Evolutionary conservation across 257 asterid species (phyloP).

Genomic region (Nicotiana noctiflora): DNA sequence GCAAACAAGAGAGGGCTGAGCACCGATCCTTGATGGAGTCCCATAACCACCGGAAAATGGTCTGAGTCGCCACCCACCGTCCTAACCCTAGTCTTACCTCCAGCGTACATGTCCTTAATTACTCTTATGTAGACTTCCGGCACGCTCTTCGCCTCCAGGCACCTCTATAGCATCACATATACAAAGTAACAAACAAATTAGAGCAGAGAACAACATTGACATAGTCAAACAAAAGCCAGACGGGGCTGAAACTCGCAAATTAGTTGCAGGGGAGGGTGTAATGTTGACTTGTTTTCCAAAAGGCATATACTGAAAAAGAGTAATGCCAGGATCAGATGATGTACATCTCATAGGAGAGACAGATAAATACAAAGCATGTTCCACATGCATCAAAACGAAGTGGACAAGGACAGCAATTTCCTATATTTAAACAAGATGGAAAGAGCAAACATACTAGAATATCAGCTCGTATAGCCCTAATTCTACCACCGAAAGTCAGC

Average conservation of each 20-base stretch:
- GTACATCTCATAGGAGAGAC: background rate
- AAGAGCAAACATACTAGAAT: background rate
- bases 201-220: background rate
- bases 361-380: background rate
- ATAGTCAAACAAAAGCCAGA: background rate
- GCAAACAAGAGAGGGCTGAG: too few relatives aligned
- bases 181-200: background rate
- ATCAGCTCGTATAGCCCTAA: background rate
- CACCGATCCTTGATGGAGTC: too few relatives aligned
- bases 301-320: background rate
- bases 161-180: too few relatives aligned
- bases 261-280: background rate
- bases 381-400: background rate
- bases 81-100: too few relatives aligned
- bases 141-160: too few relatives aligned
- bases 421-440: constrained; percentile 2
- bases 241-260: background rate
- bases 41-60: too few relatives aligned
- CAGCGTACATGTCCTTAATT: too few relatives aligned
- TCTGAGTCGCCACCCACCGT: too few relatives aligned
- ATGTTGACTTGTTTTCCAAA: background rate
- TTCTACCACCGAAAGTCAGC: background rate
- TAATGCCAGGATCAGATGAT: background rate
- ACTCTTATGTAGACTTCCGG: too few relatives aligned
- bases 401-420: background rate